phyloP scores from a whole-genome alignment of 441 rosid genomes.

The Adansonia rubrostipa region DNA sequence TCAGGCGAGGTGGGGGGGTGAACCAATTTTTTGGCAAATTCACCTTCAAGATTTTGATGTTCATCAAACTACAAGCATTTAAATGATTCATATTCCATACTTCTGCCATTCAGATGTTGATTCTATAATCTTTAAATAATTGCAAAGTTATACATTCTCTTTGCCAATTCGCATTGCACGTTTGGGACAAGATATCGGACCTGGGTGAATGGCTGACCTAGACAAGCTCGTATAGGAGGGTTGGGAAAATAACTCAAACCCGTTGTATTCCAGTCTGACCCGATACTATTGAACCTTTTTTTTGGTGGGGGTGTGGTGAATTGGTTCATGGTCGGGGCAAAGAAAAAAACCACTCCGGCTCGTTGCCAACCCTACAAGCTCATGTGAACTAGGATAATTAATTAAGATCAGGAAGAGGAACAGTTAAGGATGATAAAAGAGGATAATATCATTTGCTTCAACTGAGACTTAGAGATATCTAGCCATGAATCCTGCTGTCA shows the following conservation, averaged over 20 bases:
- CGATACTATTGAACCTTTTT: no score
- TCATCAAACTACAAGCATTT: not conserved
- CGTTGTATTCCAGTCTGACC: no score
- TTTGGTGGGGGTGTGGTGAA: no score
- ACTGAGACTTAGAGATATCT: not conserved
- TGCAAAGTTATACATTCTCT: not conserved
- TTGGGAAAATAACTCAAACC: no score
- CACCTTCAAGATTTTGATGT: not conserved
- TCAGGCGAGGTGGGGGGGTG: no score
- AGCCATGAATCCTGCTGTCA: not conserved
- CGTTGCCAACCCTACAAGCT: no score
- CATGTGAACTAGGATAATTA: not conserved
- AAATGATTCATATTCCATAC: not conserved
- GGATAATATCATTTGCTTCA: not conserved
- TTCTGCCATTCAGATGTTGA: not conserved
- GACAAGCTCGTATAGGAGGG: not conserved
- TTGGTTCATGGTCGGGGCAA: no score
- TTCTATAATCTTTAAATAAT: not conserved
- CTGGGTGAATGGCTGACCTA: not conserved
- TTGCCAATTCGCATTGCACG: not conserved
- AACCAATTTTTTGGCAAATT: not conserved
- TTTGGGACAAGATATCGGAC: not conserved
- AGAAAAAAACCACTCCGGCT: no score
- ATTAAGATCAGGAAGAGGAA: not conserved
- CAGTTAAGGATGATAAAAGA: not conserved